A percentile compares a stretch with the other conserved stretches of the same genome.
Conservation (phyloP, 83 land plant genomes). For the Thuja plicata region DNA sequence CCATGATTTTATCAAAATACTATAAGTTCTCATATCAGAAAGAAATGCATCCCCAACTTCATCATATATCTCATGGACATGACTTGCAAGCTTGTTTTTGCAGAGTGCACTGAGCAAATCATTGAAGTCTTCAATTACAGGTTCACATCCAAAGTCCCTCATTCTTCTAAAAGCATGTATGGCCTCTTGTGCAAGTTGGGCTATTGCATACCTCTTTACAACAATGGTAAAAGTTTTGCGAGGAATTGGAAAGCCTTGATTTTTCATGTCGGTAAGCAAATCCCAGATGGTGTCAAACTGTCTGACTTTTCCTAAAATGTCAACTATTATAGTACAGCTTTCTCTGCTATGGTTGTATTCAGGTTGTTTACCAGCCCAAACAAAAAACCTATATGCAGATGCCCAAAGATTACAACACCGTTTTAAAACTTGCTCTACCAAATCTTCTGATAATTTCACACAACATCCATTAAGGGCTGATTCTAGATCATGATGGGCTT, state of each 20-base stretch:
- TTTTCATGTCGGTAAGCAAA: constrained; percentile 38
- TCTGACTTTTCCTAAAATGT: constrained; percentile 34
- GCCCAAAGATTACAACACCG: constrained; percentile 44
- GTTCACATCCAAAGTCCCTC: constrained; percentile 47
- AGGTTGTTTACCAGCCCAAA: constrained; percentile 41
- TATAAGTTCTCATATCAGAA: constrained; percentile 32
- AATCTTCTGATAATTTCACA: constrained; percentile 17
- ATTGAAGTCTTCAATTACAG: constrained; percentile 45
- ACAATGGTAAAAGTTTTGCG: constrained; percentile 35
- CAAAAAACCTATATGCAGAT: constrained; percentile 56
- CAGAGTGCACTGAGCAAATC: constrained; percentile 36
- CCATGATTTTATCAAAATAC: constrained; percentile 53
- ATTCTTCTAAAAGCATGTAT: constrained; percentile 46
- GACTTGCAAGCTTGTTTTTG: constrained; percentile 24
- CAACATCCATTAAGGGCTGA: constrained; percentile 37
- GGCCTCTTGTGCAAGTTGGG: constrained; percentile 50
- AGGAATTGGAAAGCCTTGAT: constrained; percentile 11
- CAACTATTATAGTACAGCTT: constrained; percentile 32
- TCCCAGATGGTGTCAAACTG: constrained; percentile 56
- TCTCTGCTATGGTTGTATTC: constrained; percentile 26
- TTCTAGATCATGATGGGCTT: constrained; percentile 55
- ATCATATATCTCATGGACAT: constrained; percentile 45
- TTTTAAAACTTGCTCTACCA: constrained; percentile 43
- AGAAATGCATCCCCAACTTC: constrained; percentile 22
- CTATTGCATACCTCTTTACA: constrained; percentile 42